Percentiles rank a stretch among this genome's conserved stretches.
These are phyloP conservation scores for Ophiostoma australiae DNA, from an alignment of 2,329 filamentous ascomycete species.

Conservation along the genomic window DNA sequence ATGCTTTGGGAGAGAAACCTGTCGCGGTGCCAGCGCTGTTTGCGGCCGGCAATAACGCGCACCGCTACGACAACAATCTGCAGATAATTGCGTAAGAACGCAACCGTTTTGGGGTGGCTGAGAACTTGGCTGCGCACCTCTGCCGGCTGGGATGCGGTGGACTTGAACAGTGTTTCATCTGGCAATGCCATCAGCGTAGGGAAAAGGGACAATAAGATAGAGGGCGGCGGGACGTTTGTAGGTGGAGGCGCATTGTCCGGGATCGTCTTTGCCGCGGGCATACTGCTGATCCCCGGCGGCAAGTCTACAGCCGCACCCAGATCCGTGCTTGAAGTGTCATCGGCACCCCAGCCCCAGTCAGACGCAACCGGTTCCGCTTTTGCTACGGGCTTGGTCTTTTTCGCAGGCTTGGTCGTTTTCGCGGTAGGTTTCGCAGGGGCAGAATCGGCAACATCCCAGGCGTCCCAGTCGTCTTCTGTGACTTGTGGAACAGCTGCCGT, in stretches of 20 bases:
- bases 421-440: not conserved
- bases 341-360: slow-evolving; percentile 50
- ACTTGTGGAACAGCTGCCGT: slow-evolving; percentile 21
- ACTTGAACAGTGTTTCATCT: slow-evolving; percentile 59
- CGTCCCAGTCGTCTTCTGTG: slow-evolving; percentile 46
- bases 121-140: slow-evolving; percentile 60
- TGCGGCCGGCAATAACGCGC: slow-evolving; percentile 79
- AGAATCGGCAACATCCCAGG: slow-evolving; percentile 30
- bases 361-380: slow-evolving; percentile 21
- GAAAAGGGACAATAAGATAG: slow-evolving; percentile 72
- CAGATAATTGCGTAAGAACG: slow-evolving; percentile 62
- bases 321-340: slow-evolving; percentile 31
- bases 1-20: slow-evolving; percentile 78
- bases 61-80: slow-evolving; percentile 62
- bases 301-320: not conserved
- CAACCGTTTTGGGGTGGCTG: slow-evolving; percentile 55
- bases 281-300: slow-evolving; percentile 21
- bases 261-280: slow-evolving; percentile 22
- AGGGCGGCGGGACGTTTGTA: slow-evolving; percentile 84
- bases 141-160: slow-evolving; percentile 54
- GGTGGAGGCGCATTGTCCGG: slow-evolving; percentile 54
- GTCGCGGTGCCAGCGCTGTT: slow-evolving; percentile 86
- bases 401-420: not conserved
- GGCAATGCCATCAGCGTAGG: slow-evolving; percentile 64
- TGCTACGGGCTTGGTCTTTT: not conserved